Evolutionary conservation across 2,329 filamentous ascomycete species (phyloP), one percentile per base, ranked within the genome.

Genomic region (Calonectria pauciramosa): DNA sequence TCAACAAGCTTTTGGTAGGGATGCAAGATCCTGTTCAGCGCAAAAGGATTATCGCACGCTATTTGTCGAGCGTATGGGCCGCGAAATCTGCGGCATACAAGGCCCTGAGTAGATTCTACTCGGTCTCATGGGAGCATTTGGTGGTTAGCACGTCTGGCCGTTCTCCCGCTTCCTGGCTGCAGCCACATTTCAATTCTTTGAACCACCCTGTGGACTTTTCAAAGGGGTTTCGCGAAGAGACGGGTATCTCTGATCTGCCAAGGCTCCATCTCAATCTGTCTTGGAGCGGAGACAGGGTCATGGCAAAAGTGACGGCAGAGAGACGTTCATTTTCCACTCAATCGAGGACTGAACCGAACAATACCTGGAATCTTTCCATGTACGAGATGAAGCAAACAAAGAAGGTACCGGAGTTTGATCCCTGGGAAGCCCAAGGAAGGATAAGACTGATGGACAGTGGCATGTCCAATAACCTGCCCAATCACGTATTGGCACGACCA

Each of bases 401-500:
- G 26, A 44, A 2, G n/a, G 63, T 0, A 4, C 10, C 7, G 0
- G 13, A 14, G 0, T 2, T 26, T 1, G 13, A 63, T 0, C 47
- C 66, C 0, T 80, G 79, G 79, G 79, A 80, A 47, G 74, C 79
- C 0, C 79, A 80, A 23, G 79, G 79, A 0, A 74, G 79, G 0
- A 75, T 73, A 0, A 56, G 79, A 0, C 63, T 80, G 0, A 80
- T 80, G 77, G 79, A 80, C 38, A 77, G 75, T 0, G 79, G 79
- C 0, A 80, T 80, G 78, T 80, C 79, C 0, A 80, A 80, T 0
- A 80, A 80, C 1, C 73, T 80, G 0, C 79, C 79, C 0, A 80
- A 80, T 1, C 79, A 80, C 6, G 60, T 80, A 0, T 56, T 80
- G 0, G 77, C 73, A 0, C 70, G 79, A 3, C 47, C 72, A 1